Evolutionary conservation across 768 basidiomycete genomes (phyloP).

Genomic region (Tricholomella constricta): DNA sequence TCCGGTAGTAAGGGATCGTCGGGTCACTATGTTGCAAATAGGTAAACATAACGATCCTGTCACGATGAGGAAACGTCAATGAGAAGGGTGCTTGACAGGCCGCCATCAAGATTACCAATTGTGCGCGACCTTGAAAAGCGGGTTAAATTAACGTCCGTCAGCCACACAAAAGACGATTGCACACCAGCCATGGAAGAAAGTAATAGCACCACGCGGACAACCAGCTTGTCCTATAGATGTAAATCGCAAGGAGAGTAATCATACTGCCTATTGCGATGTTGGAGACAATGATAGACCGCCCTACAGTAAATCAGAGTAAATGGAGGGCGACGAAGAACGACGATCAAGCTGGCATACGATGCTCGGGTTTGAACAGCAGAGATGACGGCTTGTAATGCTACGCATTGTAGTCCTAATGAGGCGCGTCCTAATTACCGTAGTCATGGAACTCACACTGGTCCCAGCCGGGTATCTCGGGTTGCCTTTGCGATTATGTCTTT

Average conservation of each 20-base stretch:
- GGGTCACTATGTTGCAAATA: constrained; percentile 66
- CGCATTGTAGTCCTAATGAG: neutral
- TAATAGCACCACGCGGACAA: constrained; percentile 41
- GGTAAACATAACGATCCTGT: constrained; percentile 62
- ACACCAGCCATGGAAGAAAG: constrained; percentile 51
- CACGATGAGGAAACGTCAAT: neutral
- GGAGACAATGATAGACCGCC: constrained; percentile 39
- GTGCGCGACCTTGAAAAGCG: constrained; percentile 40
- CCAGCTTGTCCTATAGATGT: constrained; percentile 32
- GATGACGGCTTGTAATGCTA: constrained; percentile 49
- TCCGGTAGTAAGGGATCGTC: constrained; percentile 59
- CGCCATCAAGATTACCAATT: constrained; percentile 35
- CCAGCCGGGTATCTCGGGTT: constrained; percentile 44
- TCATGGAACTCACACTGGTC: constrained; percentile 40
- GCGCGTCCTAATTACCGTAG: neutral
- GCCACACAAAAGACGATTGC: constrained; percentile 5
- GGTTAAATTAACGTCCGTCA: neutral
- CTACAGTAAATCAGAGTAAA: constrained; percentile 19
- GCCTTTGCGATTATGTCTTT: constrained; percentile 47
- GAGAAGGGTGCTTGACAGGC: constrained; percentile 5
- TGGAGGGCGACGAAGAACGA: neutral
- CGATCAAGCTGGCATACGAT: constrained; percentile 33
- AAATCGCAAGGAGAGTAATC: constrained; percentile 35
- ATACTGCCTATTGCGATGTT: constrained; percentile 43
- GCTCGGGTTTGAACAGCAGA: constrained; percentile 45